These are phyloP conservation scores for Phytopythium cucurbitacearum DNA, from an alignment of 352 stramenopile genomes.

Conservation along the genomic window DNA sequence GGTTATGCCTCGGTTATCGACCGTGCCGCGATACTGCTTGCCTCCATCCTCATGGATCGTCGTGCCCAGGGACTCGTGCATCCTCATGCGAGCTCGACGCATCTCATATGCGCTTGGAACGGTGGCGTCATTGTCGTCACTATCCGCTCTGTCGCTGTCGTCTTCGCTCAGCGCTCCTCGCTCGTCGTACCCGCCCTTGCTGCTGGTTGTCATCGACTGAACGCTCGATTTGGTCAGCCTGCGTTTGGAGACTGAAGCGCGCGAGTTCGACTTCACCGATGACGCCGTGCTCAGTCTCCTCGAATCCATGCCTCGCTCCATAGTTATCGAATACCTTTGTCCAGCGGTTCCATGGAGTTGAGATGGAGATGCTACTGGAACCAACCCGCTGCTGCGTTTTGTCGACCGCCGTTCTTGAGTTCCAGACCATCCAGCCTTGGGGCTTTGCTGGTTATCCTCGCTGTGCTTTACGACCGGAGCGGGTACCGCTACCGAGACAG, in stretches of 20 bases:
- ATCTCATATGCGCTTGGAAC: slow-evolving; percentile 11
- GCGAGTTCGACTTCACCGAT: not conserved
- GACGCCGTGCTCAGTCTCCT: not conserved
- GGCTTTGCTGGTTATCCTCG: too few species aligned
- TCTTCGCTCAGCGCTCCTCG: not conserved
- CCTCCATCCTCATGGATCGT: slow-evolving; percentile 42
- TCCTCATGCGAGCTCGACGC: slow-evolving; percentile 19
- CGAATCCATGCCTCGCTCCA: not conserved
- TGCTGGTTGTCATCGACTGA: not conserved
- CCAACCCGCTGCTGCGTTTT: not conserved
- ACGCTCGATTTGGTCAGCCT: too few species aligned
- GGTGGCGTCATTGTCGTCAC: not conserved
- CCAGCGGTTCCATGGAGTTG: not conserved
- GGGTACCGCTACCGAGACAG: not conserved
- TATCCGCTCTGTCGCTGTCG: slow-evolving; percentile 3
- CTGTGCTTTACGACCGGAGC: too few species aligned
- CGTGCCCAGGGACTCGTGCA: slow-evolving; percentile 15
- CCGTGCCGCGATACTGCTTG: slow-evolving; percentile 28
- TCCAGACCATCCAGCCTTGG: too few species aligned
- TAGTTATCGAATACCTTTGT: not conserved
- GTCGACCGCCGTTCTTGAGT: too few species aligned
- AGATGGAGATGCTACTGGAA: not conserved
- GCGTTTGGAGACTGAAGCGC: not conserved
- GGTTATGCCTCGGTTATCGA: slow-evolving; percentile 62
- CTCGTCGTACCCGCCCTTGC: not conserved